Conservation (phyloP, 2,329 filamentous ascomycete genomes). For the Xylaria sp. region DNA sequence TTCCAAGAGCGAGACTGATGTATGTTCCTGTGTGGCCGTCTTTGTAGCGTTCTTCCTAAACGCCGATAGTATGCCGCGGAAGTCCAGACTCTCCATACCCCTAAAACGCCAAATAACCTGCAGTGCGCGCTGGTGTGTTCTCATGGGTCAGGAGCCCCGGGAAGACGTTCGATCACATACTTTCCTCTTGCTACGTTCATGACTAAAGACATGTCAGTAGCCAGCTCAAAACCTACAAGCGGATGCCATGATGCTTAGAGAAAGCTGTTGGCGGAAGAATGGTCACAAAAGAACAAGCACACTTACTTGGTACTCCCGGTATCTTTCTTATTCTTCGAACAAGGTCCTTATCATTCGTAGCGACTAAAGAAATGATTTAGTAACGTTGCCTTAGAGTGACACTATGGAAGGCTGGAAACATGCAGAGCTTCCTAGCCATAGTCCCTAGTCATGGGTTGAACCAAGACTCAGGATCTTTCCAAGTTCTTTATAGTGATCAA, state of each 20-base stretch:
- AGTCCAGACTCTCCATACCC: conserved; percentile 2
- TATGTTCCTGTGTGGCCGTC: conserved; percentile 5
- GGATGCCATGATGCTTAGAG: neutral
- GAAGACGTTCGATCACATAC: conserved; percentile 92
- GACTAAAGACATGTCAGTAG: conserved; percentile 49
- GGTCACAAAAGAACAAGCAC: neutral
- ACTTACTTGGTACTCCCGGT: conserved; percentile 65
- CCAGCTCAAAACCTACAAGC: neutral
- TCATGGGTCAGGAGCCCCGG: conserved; percentile 75
- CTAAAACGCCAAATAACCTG: conserved; percentile 23
- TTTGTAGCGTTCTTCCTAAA: conserved; percentile 7
- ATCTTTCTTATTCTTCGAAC: conserved; percentile 88
- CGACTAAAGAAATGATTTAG: conserved; percentile 57
- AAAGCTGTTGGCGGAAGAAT: neutral
- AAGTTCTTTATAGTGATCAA: neutral
- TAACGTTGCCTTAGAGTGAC: neutral
- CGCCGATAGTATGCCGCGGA: conserved; percentile 27
- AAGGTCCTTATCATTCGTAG: conserved; percentile 76
- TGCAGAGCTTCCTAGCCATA: neutral
- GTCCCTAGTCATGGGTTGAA: neutral
- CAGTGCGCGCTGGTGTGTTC: neutral
- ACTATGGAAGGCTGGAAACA: neutral
- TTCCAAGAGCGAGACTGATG: neutral
- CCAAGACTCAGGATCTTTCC: conserved; percentile 7
- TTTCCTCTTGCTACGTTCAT: conserved; percentile 88